These are phyloP conservation scores for Skeletonema grethae DNA, from an alignment of 108 stramenopile genomes.

Conservation along the genomic window DNA sequence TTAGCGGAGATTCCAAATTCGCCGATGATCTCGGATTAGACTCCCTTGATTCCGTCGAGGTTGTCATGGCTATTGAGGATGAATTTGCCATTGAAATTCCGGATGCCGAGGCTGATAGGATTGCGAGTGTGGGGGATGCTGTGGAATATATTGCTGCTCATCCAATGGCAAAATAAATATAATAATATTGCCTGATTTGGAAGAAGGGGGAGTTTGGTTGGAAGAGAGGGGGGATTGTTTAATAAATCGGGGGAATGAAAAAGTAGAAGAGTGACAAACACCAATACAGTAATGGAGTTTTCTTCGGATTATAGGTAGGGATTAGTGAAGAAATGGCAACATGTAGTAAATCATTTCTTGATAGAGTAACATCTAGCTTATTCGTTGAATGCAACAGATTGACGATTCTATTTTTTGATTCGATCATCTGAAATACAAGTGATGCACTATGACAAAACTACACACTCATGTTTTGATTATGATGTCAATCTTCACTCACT, in stretches of 20 bases:
- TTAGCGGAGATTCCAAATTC: constrained; percentile 87
- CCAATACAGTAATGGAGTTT: not conserved
- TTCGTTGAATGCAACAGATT: not conserved
- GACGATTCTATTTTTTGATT: not conserved
- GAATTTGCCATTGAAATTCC: constrained; percentile 99
- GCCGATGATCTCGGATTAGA: constrained; percentile 96
- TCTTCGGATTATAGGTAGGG: not conserved
- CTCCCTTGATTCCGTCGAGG: constrained; percentile 97
- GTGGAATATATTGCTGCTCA: constrained; percentile 94
- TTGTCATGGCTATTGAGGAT: constrained; percentile 99
- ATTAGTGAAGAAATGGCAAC: no score
- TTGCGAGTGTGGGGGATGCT: constrained; percentile 90
- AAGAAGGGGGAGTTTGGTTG: not conserved
- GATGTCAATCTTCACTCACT: not conserved
- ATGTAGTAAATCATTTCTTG: not conserved
- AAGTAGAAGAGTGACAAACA: not conserved
- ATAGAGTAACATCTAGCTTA: constrained; percentile 4
- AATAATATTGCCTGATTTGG: no score
- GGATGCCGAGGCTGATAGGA: constrained; percentile 99
- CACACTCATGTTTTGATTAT: not conserved
- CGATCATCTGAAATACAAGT: not conserved
- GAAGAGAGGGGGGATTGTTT: not conserved
- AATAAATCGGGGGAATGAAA: not conserved
- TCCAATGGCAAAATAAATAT: constrained; percentile 89
- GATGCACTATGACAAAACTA: not conserved